Evolutionary conservation across 2,329 filamentous ascomycete genomes (phyloP).

Genomic region (Fusarium pseudonygamai): DNA sequence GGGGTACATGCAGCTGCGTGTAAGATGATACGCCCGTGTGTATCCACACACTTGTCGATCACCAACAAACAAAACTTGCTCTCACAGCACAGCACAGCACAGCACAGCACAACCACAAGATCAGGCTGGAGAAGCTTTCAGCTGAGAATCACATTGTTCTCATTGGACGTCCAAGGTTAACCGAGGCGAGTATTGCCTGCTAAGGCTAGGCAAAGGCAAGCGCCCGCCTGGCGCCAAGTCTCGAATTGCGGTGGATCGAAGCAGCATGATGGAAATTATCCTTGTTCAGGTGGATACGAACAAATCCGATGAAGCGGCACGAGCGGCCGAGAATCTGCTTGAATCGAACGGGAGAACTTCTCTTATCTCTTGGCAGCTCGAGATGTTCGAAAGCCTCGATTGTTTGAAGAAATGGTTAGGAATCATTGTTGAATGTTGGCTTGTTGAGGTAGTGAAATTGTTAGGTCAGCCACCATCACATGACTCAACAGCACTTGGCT

Average conservation of each 20-base stretch:
- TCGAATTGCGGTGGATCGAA: constrained; percentile 25
- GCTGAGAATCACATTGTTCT: neutral
- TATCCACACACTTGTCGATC: constrained; percentile 20
- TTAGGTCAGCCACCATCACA: constrained; percentile 3
- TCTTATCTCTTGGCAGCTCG: neutral
- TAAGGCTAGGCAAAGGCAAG: neutral
- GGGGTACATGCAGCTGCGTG: constrained; percentile 15
- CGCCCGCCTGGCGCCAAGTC: constrained; percentile 21
- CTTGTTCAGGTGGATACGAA: constrained; percentile 19
- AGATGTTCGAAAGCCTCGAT: neutral
- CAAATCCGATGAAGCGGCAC: neutral
- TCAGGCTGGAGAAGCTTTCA: neutral
- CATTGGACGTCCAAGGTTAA: neutral
- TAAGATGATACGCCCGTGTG: constrained; percentile 24
- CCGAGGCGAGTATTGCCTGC: neutral
- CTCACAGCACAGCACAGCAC: neutral
- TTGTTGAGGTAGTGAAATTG: neutral
- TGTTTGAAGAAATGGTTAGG: neutral
- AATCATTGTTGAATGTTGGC: neutral
- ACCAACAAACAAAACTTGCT: neutral
- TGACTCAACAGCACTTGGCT: neutral
- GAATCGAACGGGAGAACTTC: neutral
- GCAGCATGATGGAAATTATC: constrained; percentile 13
- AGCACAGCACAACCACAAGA: neutral
- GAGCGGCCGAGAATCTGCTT: constrained; percentile 2